These are phyloP conservation scores for Cutaneotrichosporon cavernicola DNA, from an alignment of 1,284 basidiomycete genomes.

Conservation along the genomic window DNA sequence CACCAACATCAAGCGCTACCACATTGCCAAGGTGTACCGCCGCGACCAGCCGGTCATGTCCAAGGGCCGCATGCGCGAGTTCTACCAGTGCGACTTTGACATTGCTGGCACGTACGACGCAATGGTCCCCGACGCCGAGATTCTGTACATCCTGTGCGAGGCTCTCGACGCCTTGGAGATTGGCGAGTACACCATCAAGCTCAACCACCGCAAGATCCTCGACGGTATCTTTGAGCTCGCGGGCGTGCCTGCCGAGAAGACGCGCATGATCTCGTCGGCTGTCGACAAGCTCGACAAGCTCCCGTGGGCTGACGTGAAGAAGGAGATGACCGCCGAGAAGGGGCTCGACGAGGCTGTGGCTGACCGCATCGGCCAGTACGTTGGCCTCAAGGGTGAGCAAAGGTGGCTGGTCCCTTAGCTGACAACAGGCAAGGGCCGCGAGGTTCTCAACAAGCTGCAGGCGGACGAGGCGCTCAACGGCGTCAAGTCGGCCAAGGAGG, in stretches of 20 bases:
- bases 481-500: slow-evolving; percentile 75
- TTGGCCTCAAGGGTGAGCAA: slow-evolving; percentile 79
- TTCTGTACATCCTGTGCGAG: slow-evolving; percentile 79
- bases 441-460: slow-evolving; percentile 73
- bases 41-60: slow-evolving; percentile 96
- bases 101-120: slow-evolving; percentile 91
- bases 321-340: slow-evolving; percentile 96
- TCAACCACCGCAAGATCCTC: slow-evolving; percentile 95
- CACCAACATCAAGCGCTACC: slow-evolving; percentile 81
- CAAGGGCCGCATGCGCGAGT: slow-evolving; percentile 97
- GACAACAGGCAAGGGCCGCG: slow-evolving; percentile 58
- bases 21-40: slow-evolving; percentile 96
- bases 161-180: slow-evolving; percentile 80
- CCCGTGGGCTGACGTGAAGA: slow-evolving; percentile 87
- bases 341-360: slow-evolving; percentile 79
- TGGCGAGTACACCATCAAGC: slow-evolving; percentile 92
- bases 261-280: slow-evolving; percentile 89
- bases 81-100: slow-evolving; percentile 98
- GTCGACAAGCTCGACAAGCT: slow-evolving; percentile 99
- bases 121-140: slow-evolving; percentile 96
- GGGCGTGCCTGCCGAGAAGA: slow-evolving; percentile 89
- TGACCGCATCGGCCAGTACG: slow-evolving; percentile 95
- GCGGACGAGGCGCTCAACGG: slow-evolving; percentile 66
- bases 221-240: slow-evolving; percentile 97
- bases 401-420: neutral